Conservation (phyloP, 2,329 filamentous ascomycete species). For the Colletotrichum chrysophilum region DNA sequence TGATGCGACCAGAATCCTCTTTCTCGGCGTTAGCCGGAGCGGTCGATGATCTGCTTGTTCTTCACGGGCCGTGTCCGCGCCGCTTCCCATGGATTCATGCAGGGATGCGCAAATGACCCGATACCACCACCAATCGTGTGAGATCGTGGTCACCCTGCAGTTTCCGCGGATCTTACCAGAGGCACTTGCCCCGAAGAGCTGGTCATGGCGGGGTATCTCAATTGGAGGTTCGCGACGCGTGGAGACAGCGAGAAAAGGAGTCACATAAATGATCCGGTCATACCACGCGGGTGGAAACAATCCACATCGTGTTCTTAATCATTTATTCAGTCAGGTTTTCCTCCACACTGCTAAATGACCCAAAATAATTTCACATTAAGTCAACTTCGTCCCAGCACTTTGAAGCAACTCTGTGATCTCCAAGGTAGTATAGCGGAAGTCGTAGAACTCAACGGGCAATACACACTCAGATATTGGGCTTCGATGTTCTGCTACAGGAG, state of each 20-base stretch:
- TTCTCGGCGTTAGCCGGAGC: not conserved
- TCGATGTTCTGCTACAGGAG: not conserved
- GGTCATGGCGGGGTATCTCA: not conserved
- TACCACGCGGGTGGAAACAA: not conserved
- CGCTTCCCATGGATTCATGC: not conserved
- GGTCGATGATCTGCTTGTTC: not conserved
- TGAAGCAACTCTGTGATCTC: not conserved
- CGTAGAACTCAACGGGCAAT: not conserved
- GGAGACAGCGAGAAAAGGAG: not conserved
- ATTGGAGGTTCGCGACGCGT: not conserved
- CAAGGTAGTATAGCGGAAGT: not conserved
- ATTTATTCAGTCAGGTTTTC: fast-evolving
- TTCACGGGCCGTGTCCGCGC: not conserved
- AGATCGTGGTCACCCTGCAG: not conserved
- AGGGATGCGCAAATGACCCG: not conserved
- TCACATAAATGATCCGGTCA: not conserved
- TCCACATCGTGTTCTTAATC: fast-evolving
- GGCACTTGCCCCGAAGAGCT: fast-evolving
- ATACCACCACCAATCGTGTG: not conserved
- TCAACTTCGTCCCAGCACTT: not conserved
- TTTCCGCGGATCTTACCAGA: fast-evolving
- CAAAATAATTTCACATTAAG: not conserved
- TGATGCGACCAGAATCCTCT: not conserved
- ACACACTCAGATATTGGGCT: not conserved
- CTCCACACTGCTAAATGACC: not conserved